phyloP scores from a whole-genome alignment of 2,329 filamentous ascomycete genomes.

The Colletotrichum sp. region DNA sequence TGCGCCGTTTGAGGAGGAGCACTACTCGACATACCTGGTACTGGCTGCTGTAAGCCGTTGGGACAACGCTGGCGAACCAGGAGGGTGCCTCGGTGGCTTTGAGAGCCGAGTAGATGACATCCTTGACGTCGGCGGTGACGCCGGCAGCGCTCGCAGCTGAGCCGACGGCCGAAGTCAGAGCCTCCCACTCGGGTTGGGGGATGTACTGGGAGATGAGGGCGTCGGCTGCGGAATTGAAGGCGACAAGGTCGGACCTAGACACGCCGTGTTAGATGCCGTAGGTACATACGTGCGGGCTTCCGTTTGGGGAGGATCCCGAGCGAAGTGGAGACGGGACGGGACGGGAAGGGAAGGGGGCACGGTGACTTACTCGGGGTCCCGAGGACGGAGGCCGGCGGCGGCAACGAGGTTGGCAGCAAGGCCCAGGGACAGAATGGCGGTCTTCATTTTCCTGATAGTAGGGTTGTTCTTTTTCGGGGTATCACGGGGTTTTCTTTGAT shows the following conservation, averaged over 20 bases:
- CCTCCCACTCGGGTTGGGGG: conserved; percentile 27
- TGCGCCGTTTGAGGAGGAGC: conserved; percentile 20
- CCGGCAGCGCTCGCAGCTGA: conserved; percentile 29
- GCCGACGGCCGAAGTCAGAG: conserved; percentile 27
- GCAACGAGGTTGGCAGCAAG: conserved; percentile 7
- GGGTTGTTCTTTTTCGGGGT: not conserved
- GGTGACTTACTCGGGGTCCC: conserved; percentile 5
- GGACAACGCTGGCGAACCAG: conserved; percentile 32
- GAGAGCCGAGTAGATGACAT: conserved; percentile 30
- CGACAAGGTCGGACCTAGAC: conserved; percentile 5
- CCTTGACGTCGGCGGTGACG: conserved; percentile 29
- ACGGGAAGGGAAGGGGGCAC: not conserved
- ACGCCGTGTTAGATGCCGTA: not conserved
- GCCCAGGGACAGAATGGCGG: conserved; percentile 3
- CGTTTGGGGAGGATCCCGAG: not conserved
- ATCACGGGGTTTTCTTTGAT: not conserved
- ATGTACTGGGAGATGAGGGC: conserved; percentile 33
- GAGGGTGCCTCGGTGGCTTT: conserved; percentile 26
- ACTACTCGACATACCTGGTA: not conserved
- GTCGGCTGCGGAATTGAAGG: conserved; percentile 31
- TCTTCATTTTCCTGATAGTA: not conserved
- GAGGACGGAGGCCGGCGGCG: conserved; percentile 3
- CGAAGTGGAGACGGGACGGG: not conserved
- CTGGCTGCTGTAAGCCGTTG: conserved; percentile 24
- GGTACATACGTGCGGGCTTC: not conserved